Base-by-base conservation (phyloP, 257 asterid species). In the Scutellaria barbata region DNA sequence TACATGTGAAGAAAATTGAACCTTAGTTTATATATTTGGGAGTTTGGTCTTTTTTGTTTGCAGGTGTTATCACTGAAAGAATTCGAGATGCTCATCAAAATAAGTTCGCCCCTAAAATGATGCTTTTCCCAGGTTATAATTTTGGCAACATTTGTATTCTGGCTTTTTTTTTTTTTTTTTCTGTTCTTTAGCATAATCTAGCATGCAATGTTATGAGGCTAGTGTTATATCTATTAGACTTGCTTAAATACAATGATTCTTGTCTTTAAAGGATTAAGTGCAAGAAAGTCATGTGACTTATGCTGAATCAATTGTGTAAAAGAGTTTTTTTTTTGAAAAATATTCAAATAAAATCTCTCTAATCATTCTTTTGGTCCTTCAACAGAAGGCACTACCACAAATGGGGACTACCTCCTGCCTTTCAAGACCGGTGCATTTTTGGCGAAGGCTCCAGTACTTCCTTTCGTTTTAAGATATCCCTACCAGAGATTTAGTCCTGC, bases 341-440 rank as follows among this genome's bases (percentile, higher is more conserved):
- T 7, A 56, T 16, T 20, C 20, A 10, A 54, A 20, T 20, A 9
- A 30, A 30, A 30, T 30, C 35, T 30, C 4, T 30, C 25, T 56
- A 74, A 30, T 51, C 65, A 45, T 62, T 13, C 1, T 40, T 68
- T 35, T 59, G 65, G n/a, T 66, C 18, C 66, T 69, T 58, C 57
- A 80, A 76, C 87, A 95, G 99, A 95, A 83, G 99, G 99, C 70
- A 95, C 99, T 22, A 95, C 99, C 55, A 95, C 99, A 74, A 95
- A 92, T 72, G 99, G 99, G 14, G 97, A 81, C 47, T 89, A 84
- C 79, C 91, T 95, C 77, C 95, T 95, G 81, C 96, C 99, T 9
- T 95, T 88, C 78, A 95, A 95, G 84, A 89, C 95, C 63, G 99
- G 99, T 67, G 99, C 99, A 45, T 95, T 95, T 82, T 75, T 92